Conservation (phyloP, 768 basidiomycete species). For the Suillus tomentosus region DNA sequence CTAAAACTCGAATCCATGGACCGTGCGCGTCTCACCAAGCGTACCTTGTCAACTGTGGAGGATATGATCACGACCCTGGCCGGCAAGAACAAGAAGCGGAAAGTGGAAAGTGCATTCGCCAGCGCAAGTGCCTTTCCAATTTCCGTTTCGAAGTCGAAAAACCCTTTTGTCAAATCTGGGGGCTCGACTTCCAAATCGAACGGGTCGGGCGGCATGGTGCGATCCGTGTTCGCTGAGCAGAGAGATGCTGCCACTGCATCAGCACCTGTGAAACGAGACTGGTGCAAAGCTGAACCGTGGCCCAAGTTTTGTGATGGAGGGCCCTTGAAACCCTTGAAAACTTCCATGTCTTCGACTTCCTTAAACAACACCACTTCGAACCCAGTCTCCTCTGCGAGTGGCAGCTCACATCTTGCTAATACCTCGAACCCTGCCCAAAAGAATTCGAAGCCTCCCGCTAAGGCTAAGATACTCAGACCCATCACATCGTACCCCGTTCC, state of each 20-base stretch:
- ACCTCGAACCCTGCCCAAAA: neutral
- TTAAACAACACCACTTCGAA: neutral
- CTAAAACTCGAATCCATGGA: slow-evolving; percentile 19
- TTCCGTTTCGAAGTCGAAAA: slow-evolving; percentile 16
- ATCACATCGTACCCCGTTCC: slow-evolving; percentile 33
- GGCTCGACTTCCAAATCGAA: neutral
- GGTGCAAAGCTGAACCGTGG: neutral
- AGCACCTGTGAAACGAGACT: neutral
- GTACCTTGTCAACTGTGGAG: slow-evolving; percentile 21
- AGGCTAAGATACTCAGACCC: slow-evolving; percentile 28
- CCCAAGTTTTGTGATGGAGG: slow-evolving; percentile 1
- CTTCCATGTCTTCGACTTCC: too few relatives aligned
- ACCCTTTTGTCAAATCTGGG: slow-evolving; percentile 24
- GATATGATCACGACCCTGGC: slow-evolving; percentile 25
- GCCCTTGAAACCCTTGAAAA: neutral
- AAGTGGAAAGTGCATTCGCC: slow-evolving; percentile 24
- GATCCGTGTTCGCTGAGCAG: slow-evolving; percentile 21
- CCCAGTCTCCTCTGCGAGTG: neutral
- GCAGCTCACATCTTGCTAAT: too few relatives aligned
- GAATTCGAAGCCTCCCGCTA: slow-evolving; percentile 1
- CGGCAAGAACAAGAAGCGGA: slow-evolving; percentile 20
- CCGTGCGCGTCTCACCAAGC: slow-evolving; percentile 30
- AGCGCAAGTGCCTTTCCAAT: slow-evolving; percentile 10
- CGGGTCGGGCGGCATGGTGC: neutral
- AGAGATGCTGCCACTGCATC: neutral